Evolutionary conservation across 495 filamentous ascomycete genomes (phyloP), one percentile per base, ranked within the genome.

Genomic region (Hypoxylon lenormandii): DNA sequence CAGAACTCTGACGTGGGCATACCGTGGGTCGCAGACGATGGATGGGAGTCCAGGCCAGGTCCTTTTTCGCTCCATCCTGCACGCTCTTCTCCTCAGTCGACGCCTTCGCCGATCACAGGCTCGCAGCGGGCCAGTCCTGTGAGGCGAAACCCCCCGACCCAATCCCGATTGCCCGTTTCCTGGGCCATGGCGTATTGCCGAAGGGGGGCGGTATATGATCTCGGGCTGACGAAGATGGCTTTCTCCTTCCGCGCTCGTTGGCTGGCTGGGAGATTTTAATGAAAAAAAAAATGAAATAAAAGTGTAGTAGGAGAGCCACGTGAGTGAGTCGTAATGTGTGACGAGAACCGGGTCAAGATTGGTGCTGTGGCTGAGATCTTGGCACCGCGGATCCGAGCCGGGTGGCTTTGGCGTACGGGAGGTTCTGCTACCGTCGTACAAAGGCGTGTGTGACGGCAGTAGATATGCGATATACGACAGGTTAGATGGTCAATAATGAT

Each of bases 1-100:
- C 62, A 64, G 47, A 47, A 71, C 54, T 58, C 68, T 71, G 68
- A 71, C 62, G 62, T 71, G 51, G 52, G 51, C 7, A 66, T 62
- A 66, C 66, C 68, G 68, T 66, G 62, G 62, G 47, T 66, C 51
- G 45, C 50, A 48, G 40, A 38, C 5, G 23, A 26, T 26, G 23
- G 23, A 26, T 5, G 30, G 30, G 30, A 33, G 30, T 33, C 30
- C 30, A 33, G 30, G 10, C 30, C 30, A n/a, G n/a, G n/a, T n/a
- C n/a, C n/a, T n/a, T 7, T 33, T 33, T 4, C 67, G 48, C 30
- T 7, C 5, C 22, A 6, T n/a, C 16, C 46, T 61, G 67, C 60
- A 70, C 5, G 18, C 22, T 38, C 12, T 19, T 16, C 5, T 57
- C 56, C 15, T 19, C 47, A 59, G 42, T 56, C 50, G 30, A 11